A percentile compares a stretch with the other conserved stretches of the same genome.
Evolutionary conservation across 257 asterid genomes (phyloP).

Genomic region (Solanum rostratum): DNA sequence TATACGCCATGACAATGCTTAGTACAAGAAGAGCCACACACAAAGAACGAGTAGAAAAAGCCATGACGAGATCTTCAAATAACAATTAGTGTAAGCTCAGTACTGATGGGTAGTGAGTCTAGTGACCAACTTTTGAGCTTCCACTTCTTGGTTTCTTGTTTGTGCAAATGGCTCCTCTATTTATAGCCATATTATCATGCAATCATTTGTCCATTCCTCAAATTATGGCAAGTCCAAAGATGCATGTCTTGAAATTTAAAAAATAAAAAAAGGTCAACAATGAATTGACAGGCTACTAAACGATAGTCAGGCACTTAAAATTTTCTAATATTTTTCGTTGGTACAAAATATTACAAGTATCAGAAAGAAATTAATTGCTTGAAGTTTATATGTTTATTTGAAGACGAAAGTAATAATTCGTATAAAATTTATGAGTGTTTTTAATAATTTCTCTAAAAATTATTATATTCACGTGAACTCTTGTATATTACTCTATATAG

Average conservation of each 20-base stretch:
- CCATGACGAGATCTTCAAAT: not conserved
- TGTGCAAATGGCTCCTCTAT: not conserved
- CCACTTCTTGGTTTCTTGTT: not conserved
- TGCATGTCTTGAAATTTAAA: not conserved
- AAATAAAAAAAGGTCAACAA: not conserved
- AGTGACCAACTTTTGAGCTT: not conserved
- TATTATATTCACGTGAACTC: not conserved
- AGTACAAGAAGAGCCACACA: slow-evolving; percentile 1
- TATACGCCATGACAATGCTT: not conserved
- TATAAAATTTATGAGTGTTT: no score
- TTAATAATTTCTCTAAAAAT: not conserved
- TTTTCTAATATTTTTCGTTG: not conserved
- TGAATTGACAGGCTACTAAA: not conserved
- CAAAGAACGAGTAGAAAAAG: not conserved
- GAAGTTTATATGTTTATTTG: not conserved
- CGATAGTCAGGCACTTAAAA: not conserved
- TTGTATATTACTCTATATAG: not conserved
- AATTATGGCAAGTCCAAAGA: not conserved
- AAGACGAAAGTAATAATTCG: no score
- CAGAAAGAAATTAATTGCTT: not conserved
- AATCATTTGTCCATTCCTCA: not conserved
- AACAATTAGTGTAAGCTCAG: not conserved
- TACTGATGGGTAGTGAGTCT: not conserved
- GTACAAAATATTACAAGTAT: not conserved
- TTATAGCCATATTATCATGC: slow-evolving; percentile 7